Conservation (phyloP, 169 alveolate genomes). For the Plasmodium cynomolgi region DNA sequence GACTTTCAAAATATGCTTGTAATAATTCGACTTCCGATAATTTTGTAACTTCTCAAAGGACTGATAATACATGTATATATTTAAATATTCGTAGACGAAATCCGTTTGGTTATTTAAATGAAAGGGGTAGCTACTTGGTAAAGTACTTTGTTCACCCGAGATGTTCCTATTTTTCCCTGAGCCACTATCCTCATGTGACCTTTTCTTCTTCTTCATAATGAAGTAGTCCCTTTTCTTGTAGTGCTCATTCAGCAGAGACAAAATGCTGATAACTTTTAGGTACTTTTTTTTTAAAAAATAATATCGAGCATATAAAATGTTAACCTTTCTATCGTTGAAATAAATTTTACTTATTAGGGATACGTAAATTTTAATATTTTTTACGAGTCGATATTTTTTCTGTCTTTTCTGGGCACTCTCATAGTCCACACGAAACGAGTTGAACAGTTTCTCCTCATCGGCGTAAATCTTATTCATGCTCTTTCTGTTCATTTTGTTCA, state of each 20-base stretch:
- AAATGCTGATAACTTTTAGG: slow-evolving; percentile 39
- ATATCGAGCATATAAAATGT: slow-evolving; percentile 63
- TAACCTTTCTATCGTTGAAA: slow-evolving; percentile 60
- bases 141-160: neutral
- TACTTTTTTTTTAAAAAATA: slow-evolving; percentile 67
- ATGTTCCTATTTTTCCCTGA: neutral
- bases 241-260: slow-evolving; percentile 54
- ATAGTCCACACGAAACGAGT: slow-evolving; percentile 6
- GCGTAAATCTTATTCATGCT: slow-evolving; percentile 19
- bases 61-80: slow-evolving; percentile 63
- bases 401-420: slow-evolving; percentile 31
- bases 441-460: slow-evolving; percentile 36
- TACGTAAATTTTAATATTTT: slow-evolving; percentile 62
- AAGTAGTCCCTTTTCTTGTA: slow-evolving; percentile 27
- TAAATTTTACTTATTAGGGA: slow-evolving; percentile 56
- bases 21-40: slow-evolving; percentile 33
- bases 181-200: neutral
- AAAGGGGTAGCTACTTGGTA: neutral
- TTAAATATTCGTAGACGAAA: slow-evolving; percentile 65
- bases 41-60: slow-evolving; percentile 39
- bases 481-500: neutral
- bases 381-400: slow-evolving; percentile 32
- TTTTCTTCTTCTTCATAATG: slow-evolving; percentile 8
- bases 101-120: slow-evolving; percentile 65
- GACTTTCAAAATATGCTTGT: slow-evolving; percentile 46